Percentiles rank a stretch among this genome's conserved stretches.
Evolutionary conservation across 768 basidiomycete genomes (phyloP).

Genomic region (Candolleomyces efflorescens): DNA sequence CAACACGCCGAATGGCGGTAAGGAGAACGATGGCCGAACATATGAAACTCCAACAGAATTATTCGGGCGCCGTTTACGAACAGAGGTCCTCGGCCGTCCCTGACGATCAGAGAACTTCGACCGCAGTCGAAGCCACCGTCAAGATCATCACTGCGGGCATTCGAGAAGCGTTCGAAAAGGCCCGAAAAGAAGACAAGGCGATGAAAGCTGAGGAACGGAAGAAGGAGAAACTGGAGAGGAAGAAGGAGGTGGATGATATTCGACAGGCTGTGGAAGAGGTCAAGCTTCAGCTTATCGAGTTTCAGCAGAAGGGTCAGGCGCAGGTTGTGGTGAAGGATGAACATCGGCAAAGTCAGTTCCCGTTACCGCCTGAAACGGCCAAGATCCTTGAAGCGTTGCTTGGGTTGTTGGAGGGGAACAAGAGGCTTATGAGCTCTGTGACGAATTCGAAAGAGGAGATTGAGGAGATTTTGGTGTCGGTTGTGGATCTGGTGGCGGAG

Average conservation of each 20-base stretch:
- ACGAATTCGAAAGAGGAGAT: background rate
- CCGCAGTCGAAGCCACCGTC: too few relatives aligned
- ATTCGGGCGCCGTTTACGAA: too few relatives aligned
- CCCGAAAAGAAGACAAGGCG: background rate
- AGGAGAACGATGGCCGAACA: background rate
- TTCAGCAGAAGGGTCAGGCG: too few relatives aligned
- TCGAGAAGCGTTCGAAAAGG: too few relatives aligned
- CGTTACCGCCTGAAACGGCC: background rate
- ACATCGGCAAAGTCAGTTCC: background rate
- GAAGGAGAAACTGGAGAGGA: background rate
- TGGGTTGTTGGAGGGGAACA: background rate
- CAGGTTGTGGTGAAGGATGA: too few relatives aligned
- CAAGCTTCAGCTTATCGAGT: too few relatives aligned
- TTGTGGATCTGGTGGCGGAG: background rate
- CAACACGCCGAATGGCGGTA: background rate
- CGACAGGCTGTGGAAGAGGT: background rate
- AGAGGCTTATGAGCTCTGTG: background rate
- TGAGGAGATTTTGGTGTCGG: background rate
- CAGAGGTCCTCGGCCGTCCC: too few relatives aligned
- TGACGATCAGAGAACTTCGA: too few relatives aligned
- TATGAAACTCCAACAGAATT: too few relatives aligned
- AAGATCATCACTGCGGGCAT: too few relatives aligned
- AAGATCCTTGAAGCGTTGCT: background rate
- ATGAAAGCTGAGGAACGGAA: background rate
- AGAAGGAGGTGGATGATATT: background rate